Conservation (phyloP, 2,329 filamentous ascomycete genomes). For the Claviceps sp. region DNA sequence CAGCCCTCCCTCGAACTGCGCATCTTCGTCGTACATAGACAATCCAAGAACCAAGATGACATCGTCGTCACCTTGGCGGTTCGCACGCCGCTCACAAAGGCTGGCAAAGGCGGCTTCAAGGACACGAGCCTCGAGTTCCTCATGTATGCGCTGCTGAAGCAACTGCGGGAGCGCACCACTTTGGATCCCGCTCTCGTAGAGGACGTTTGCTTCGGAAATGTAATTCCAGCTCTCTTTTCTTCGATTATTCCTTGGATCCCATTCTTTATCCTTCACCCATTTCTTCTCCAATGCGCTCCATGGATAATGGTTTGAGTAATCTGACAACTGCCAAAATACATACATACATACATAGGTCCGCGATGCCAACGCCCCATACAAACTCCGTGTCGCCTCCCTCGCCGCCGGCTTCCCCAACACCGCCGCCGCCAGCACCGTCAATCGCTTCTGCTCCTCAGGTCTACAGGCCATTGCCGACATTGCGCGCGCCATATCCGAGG, state of each 20-base stretch:
- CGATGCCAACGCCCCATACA: conserved; percentile 79
- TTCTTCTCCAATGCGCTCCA: too few relatives aligned
- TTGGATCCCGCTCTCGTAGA: conserved; percentile 71
- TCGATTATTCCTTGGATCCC: too few relatives aligned
- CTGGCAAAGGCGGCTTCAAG: conserved; percentile 85
- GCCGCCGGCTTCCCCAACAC: conserved; percentile 93
- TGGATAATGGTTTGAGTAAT: too few relatives aligned
- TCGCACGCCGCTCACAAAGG: conserved; percentile 82
- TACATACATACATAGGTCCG: too few relatives aligned
- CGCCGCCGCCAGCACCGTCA: conserved; percentile 64
- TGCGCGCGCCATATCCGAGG: conserved; percentile 68
- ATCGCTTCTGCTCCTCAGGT: conserved; percentile 95
- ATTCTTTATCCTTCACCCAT: too few relatives aligned
- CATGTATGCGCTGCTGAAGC: conserved; percentile 68
- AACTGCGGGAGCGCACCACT: conserved; percentile 57
- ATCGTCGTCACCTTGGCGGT: conserved; percentile 89
- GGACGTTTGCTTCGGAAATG: conserved; percentile 88
- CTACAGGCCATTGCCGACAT: conserved; percentile 94
- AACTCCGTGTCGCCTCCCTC: conserved; percentile 74
- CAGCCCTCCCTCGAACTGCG: too few relatives aligned
- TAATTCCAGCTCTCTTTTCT: conserved; percentile 21
- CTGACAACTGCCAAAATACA: too few relatives aligned
- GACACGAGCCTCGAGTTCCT: conserved; percentile 84
- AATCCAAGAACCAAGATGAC: conserved; percentile 87
- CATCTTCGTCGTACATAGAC: conserved; percentile 34